phyloP scores from a whole-genome alignment of 202 grass and related monocot species.

The Digitaria exilis region DNA sequence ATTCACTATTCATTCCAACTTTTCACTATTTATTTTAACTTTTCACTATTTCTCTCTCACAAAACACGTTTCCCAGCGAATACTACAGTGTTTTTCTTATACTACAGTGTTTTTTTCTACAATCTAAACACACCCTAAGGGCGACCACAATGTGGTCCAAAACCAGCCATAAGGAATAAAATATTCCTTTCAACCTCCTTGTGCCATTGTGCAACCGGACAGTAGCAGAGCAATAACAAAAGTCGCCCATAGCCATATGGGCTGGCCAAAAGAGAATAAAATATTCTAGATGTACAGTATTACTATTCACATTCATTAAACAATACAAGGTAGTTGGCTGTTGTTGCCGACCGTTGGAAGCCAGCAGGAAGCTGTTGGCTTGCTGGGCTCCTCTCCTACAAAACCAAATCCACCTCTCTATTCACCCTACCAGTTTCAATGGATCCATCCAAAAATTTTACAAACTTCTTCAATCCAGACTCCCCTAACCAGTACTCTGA shows the following conservation, averaged over 20 bases:
- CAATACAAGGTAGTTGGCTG: neutral
- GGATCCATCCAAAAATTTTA: neutral
- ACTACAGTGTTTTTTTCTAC: no score
- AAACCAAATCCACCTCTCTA: neutral
- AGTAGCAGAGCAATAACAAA: no score
- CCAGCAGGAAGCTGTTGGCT: neutral
- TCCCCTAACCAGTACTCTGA: neutral
- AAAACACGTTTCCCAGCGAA: no score
- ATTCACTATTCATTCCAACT: no score
- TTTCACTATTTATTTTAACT: no score
- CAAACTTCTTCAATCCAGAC: neutral
- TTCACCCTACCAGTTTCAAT: neutral
- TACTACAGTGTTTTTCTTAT: no score
- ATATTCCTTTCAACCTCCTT: neutral
- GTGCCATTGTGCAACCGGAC: neutral
- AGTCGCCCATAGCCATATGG: neutral
- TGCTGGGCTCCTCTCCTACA: neutral
- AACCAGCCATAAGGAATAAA: neutral
- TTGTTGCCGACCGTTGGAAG: no score
- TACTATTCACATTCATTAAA: no score
- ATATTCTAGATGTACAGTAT: neutral
- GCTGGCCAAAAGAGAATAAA: neutral
- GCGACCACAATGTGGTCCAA: neutral
- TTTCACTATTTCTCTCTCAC: no score
- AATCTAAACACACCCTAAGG: no score